These are phyloP conservation scores for Termitomyces sp. DNA, from an alignment of 768 basidiomycete species.

Conservation along the genomic window DNA sequence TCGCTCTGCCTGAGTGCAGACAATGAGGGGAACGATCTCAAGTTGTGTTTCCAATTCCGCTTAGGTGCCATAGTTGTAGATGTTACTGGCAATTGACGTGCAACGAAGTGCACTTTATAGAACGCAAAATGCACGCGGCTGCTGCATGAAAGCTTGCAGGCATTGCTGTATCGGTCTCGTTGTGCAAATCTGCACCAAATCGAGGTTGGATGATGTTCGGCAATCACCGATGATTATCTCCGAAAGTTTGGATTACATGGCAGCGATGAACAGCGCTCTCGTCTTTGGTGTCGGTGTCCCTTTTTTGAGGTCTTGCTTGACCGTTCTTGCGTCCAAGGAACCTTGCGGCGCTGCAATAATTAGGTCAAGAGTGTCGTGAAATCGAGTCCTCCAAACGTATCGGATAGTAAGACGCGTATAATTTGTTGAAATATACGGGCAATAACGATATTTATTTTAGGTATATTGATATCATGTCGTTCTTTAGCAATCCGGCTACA, in stretches of 20 bases:
- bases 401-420: slow-evolving; percentile 5
- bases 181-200: neutral
- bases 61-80: neutral
- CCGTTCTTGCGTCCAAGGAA: neutral
- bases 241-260: neutral
- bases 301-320: neutral
- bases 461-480: slow-evolving; percentile 8
- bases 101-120: neutral
- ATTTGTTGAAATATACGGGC: neutral
- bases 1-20: neutral
- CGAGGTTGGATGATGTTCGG: neutral
- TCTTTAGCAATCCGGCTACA: slow-evolving; percentile 15
- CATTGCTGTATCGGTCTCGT: neutral
- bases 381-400: neutral
- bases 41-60: neutral
- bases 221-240: neutral
- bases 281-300: neutral
- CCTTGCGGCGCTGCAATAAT: neutral
- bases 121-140: neutral
- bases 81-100: neutral
- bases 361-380: neutral
- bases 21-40: neutral
- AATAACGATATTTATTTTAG: neutral
- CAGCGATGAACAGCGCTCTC: neutral
- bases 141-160: slow-evolving; percentile 3